A percentile compares a stretch with the other conserved stretches of the same genome.
These are phyloP conservation scores for Metarhizium guizhouense DNA, from an alignment of 2,329 filamentous ascomycete genomes.

Conservation along the genomic window DNA sequence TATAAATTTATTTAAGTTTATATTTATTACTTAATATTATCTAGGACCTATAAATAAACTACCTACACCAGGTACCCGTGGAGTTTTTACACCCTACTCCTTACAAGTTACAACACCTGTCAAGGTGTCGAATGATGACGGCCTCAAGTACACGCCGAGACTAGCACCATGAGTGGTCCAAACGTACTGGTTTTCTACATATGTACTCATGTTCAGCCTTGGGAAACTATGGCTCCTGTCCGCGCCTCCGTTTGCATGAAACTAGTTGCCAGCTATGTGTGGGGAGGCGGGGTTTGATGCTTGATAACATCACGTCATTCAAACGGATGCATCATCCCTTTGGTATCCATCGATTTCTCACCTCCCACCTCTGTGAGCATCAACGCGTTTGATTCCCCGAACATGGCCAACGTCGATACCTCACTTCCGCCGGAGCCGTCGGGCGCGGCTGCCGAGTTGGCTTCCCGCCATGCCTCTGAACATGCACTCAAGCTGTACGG, in stretches of 20 bases:
- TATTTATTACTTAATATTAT: too few species aligned
- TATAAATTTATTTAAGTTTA: too few species aligned
- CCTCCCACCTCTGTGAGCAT: not conserved
- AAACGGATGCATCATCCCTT: not conserved
- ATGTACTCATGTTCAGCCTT: not conserved
- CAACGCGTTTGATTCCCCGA: not conserved
- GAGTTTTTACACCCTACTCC: too few species aligned
- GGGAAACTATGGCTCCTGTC: not conserved
- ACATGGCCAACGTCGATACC: conserved; percentile 39
- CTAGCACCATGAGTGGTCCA: too few species aligned
- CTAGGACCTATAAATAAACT: too few species aligned
- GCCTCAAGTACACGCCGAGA: too few species aligned
- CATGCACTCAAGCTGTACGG: conserved; percentile 58
- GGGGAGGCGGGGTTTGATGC: not conserved
- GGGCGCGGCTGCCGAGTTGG: conserved; percentile 39
- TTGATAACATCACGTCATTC: not conserved
- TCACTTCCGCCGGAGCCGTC: conserved; percentile 36
- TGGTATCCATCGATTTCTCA: not conserved
- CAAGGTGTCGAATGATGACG: too few species aligned
- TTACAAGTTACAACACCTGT: too few species aligned
- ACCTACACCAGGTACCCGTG: too few species aligned
- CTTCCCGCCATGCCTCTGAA: conserved; percentile 33
- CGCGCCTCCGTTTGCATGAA: not conserved
- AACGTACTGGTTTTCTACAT: too few species aligned
- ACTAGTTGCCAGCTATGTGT: not conserved